Evolutionary conservation across 257 asterid genomes (phyloP).

Genomic region (Solanum medicagineum): DNA sequence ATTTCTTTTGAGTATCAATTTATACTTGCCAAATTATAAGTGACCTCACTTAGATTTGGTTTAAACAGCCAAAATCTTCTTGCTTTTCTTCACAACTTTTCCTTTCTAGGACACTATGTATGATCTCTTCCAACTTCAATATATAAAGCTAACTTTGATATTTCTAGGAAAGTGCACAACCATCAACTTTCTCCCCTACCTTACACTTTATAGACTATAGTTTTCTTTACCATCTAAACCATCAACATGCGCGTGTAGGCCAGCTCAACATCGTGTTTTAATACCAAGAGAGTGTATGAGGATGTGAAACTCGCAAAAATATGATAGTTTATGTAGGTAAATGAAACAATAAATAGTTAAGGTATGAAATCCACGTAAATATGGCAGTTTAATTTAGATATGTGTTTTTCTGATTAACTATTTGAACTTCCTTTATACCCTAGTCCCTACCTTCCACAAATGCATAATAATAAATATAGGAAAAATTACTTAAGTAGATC

Average conservation of each 20-base stretch:
- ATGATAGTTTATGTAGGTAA: neutral
- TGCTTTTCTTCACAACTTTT: neutral
- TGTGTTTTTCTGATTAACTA: no score
- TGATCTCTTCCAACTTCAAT: neutral
- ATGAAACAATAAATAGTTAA: neutral
- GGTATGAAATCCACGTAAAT: neutral
- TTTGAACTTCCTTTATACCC: neutral
- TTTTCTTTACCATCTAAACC: neutral
- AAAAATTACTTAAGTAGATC: no score
- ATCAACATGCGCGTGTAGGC: neutral
- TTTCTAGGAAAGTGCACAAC: neutral
- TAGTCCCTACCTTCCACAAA: neutral
- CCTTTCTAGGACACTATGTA: neutral
- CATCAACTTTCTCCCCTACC: neutral
- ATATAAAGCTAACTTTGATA: neutral
- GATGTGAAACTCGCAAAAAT: neutral
- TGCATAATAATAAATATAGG: neutral
- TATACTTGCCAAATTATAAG: neutral
- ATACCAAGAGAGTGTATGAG: neutral
- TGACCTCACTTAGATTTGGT: neutral
- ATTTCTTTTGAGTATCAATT: neutral
- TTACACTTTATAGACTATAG: neutral
- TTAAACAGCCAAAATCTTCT: neutral
- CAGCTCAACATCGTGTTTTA: neutral
- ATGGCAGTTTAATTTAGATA: neutral